Percentiles rank a stretch among this genome's conserved stretches.
Evolutionary conservation across 495 filamentous ascomycete genomes (phyloP).

Genomic region (Hypoxylon trugodes): DNA sequence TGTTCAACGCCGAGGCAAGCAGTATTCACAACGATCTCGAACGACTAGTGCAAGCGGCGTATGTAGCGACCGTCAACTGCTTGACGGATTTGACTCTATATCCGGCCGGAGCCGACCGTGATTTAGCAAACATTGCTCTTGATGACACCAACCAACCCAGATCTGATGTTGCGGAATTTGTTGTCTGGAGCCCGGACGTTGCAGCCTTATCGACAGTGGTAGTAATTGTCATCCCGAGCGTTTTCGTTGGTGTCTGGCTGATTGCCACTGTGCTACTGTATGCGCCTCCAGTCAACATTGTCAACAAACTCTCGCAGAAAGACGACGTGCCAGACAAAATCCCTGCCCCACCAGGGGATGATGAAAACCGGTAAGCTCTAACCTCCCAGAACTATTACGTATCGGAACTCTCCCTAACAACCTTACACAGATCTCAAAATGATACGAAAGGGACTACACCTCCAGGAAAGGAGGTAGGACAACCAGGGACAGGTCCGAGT

Average conservation of each 20-base stretch:
- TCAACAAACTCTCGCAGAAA: slow-evolving; percentile 3
- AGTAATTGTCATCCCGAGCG: slow-evolving; percentile 43
- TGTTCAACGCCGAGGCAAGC: slow-evolving; percentile 45
- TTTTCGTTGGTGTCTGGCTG: slow-evolving; percentile 33
- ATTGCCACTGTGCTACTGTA: slow-evolving; percentile 12
- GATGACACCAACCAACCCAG: slow-evolving; percentile 11
- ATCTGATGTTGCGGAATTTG: slow-evolving; percentile 43
- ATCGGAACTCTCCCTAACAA: neutral
- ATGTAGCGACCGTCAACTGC: slow-evolving; percentile 45
- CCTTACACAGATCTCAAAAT: neutral
- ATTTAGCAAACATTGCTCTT: slow-evolving; percentile 28
- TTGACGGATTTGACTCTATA: slow-evolving; percentile 45
- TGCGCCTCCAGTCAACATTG: neutral
- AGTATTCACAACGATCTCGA: slow-evolving; percentile 43
- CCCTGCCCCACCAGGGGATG: neutral
- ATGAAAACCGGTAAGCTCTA: slow-evolving; percentile 3
- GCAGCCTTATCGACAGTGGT: slow-evolving; percentile 43
- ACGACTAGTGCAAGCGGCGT: slow-evolving; percentile 45
- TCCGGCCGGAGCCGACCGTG: slow-evolving; percentile 2
- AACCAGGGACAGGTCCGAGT: too few relatives aligned
- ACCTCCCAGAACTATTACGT: neutral
- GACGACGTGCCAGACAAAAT: neutral
- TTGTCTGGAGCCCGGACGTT: slow-evolving; percentile 47
- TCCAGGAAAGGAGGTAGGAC: neutral
- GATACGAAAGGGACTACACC: neutral